Evolutionary conservation across 73 alveolate genomes (phyloP).

Genomic region (Paraurostyla sp.): DNA sequence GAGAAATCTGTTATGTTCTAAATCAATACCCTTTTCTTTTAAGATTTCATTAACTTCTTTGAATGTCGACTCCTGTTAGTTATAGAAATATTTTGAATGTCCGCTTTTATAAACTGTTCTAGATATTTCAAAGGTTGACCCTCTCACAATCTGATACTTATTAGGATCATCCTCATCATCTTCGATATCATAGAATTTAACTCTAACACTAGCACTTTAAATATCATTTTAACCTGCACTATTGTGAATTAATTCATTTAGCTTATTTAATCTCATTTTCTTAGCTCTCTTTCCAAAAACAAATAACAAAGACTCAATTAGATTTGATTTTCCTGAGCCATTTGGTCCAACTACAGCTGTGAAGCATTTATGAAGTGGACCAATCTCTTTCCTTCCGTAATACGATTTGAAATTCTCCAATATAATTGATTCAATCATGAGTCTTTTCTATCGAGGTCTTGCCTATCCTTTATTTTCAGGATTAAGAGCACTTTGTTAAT

Average conservation of each 20-base stretch:
- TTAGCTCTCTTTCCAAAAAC: slow-evolving; percentile 96
- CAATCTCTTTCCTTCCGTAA: slow-evolving; percentile 86
- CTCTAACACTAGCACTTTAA: slow-evolving; percentile 79
- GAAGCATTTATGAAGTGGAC: slow-evolving; percentile 90
- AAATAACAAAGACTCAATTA: slow-evolving; percentile 93
- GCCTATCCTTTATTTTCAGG: no score
- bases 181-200: slow-evolving; percentile 75
- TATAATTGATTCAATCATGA: slow-evolving; percentile 87
- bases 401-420: slow-evolving; percentile 97
- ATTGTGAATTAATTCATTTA: slow-evolving; percentile 65
- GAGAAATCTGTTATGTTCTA: slow-evolving; percentile 94
- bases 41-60: slow-evolving; percentile 82
- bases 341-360: slow-evolving; percentile 98
- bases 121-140: slow-evolving; percentile 79
- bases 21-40: slow-evolving; percentile 89
- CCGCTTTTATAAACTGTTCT: slow-evolving; percentile 79
- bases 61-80: slow-evolving; percentile 78
- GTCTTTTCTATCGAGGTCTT: no score
- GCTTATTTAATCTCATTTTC: slow-evolving; percentile 90
- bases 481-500: no score
- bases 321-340: slow-evolving; percentile 97
- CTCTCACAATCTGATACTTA: slow-evolving; percentile 71
- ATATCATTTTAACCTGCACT: slow-evolving; percentile 24
- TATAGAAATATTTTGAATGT: slow-evolving; percentile 76
- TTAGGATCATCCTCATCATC: slow-evolving; percentile 75